Percentiles rank a stretch among this genome's conserved stretches.
Conservation (phyloP, 106 monocot genomes). For the Posidonia australis region DNA sequence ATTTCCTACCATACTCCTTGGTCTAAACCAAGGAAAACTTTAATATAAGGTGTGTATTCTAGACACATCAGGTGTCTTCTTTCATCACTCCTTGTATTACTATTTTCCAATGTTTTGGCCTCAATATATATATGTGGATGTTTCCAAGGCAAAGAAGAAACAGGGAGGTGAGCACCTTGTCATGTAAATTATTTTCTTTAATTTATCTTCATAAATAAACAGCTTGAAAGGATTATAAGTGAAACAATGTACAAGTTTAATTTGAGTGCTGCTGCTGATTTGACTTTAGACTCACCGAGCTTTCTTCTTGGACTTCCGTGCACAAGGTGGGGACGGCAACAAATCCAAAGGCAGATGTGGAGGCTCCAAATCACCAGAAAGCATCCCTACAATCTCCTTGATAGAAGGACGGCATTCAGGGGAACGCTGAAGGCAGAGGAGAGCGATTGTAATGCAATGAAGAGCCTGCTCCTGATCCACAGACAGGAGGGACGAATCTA, state of each 20-base stretch:
- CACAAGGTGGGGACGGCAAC: constrained; percentile 75
- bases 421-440: constrained; percentile 77
- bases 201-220: neutral
- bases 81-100: too few relatives aligned
- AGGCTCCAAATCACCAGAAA: constrained; percentile 60
- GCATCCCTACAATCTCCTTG: constrained; percentile 69
- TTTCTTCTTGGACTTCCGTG: constrained; percentile 57
- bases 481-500: constrained; percentile 41
- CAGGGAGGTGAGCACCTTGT: neutral
- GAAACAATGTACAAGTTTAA: constrained; percentile 2
- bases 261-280: neutral
- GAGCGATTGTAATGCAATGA: constrained; percentile 72
- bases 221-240: neutral
- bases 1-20: too few relatives aligned
- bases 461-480: constrained; percentile 69
- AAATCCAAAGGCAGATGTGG: constrained; percentile 80
- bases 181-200: neutral
- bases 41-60: too few relatives aligned
- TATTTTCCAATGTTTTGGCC: neutral
- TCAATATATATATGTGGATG: neutral
- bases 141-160: neutral
- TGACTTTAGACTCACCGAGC: constrained; percentile 29
- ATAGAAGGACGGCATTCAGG: constrained; percentile 53
- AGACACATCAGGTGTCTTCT: too few relatives aligned
- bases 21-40: too few relatives aligned